Evolutionary conservation across 2,329 filamentous ascomycete species (phyloP).

Genomic region (Fusarium sp.): DNA sequence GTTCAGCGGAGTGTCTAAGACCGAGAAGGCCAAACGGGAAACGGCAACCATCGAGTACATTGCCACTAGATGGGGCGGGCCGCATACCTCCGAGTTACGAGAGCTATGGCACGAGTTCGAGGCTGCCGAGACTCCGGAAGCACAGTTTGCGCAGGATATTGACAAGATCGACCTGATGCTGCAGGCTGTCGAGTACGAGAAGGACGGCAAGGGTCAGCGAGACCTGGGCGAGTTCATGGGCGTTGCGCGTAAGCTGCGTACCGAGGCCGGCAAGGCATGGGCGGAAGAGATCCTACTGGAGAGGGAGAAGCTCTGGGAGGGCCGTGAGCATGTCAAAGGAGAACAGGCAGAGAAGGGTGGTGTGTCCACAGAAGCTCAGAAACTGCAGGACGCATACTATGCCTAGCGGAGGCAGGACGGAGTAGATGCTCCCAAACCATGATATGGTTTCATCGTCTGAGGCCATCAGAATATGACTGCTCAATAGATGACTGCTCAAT

Average conservation of each 20-base stretch:
- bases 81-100: conserved; percentile 75
- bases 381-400: conserved; percentile 36
- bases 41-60: conserved; percentile 92
- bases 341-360: conserved; percentile 56
- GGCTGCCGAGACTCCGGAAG: conserved; percentile 83
- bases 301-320: conserved; percentile 77
- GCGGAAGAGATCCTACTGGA: conserved; percentile 80
- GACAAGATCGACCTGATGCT: conserved; percentile 96
- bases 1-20: conserved; percentile 85
- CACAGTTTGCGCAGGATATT: conserved; percentile 92
- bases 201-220: conserved; percentile 69
- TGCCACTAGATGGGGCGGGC: conserved; percentile 75
- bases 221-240: conserved; percentile 89
- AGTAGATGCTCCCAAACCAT: background rate
- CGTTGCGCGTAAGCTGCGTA: conserved; percentile 77
- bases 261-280: conserved; percentile 86
- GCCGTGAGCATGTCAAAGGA: conserved; percentile 59
- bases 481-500: background rate
- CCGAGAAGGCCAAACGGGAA: conserved; percentile 90
- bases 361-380: conserved; percentile 47
- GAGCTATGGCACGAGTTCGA: conserved; percentile 96
- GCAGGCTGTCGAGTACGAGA: conserved; percentile 98
- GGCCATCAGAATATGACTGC: background rate
- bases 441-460: background rate
- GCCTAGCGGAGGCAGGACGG: background rate